Percentiles rank a stretch among this genome's conserved stretches.
Conservation (phyloP, 2,329 filamentous ascomycete species). For the Coniochaeta pulveracea region DNA sequence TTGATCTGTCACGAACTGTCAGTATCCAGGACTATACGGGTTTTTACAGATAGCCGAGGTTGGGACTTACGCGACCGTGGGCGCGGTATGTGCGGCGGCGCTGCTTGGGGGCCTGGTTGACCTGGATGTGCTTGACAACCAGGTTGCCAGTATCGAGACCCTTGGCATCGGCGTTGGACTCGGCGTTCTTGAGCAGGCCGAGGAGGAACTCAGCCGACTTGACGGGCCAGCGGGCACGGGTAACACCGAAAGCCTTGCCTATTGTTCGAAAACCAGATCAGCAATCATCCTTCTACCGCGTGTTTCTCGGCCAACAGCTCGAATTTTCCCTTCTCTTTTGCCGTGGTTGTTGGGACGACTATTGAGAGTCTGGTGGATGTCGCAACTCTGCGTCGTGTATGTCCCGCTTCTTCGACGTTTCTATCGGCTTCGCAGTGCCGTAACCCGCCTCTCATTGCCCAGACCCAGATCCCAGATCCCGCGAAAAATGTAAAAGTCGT, state of each 20-base stretch:
- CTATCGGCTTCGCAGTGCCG: not conserved
- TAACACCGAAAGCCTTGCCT: slow-evolving; percentile 99
- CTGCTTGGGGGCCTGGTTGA: slow-evolving; percentile 99
- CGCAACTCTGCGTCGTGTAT: no score
- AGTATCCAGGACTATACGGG: not conserved
- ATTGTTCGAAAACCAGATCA: slow-evolving; percentile 10
- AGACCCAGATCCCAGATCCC: no score
- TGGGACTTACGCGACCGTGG: slow-evolving; percentile 87
- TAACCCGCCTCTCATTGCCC: no score
- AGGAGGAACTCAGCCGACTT: slow-evolving; percentile 99
- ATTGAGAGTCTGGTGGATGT: no score
- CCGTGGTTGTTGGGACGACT: no score
- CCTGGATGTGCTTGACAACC: slow-evolving; percentile 99
- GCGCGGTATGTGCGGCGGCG: slow-evolving; percentile 98
- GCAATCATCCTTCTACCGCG: not conserved
- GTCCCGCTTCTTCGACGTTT: no score
- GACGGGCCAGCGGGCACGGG: slow-evolving; percentile 95
- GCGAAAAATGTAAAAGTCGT: slow-evolving; percentile 60
- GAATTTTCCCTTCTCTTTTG: not conserved
- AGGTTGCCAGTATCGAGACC: slow-evolving; percentile 95
- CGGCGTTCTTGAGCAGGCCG: slow-evolving; percentile 93
- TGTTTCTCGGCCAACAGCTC: no score
- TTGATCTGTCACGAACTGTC: slow-evolving; percentile 60
- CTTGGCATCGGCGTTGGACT: slow-evolving; percentile 95
- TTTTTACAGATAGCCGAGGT: slow-evolving; percentile 2